A percentile compares a stretch with the other conserved stretches of the same genome.
Evolutionary conservation across 225 moss, liverwort and hornwort genomes (phyloP).

Genomic region (Polytrichum commune): DNA sequence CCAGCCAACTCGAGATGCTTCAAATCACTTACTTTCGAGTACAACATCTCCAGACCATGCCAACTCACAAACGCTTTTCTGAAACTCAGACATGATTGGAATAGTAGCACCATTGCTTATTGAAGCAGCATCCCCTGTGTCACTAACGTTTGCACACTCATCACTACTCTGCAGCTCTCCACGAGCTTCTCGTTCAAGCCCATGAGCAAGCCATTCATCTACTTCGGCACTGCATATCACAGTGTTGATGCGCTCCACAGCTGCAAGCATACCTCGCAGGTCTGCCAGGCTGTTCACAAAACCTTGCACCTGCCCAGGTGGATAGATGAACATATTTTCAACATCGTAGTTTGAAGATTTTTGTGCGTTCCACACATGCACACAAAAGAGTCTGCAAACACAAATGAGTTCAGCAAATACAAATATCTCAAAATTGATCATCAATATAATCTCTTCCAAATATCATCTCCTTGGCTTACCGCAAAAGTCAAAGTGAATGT

Average conservation of each 20-base stretch:
- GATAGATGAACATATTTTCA: slow-evolving; percentile 1
- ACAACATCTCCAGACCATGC: slow-evolving; percentile 95
- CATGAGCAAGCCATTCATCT: slow-evolving; percentile 90
- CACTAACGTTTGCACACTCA: slow-evolving; percentile 41
- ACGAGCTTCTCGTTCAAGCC: slow-evolving; percentile 74
- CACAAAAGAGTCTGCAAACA: neutral
- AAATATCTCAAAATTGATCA: neutral
- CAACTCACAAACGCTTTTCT: slow-evolving; percentile 67
- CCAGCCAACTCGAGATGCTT: neutral
- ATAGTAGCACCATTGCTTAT: slow-evolving; percentile 31
- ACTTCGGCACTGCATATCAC: slow-evolving; percentile 75
- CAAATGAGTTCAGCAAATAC: neutral
- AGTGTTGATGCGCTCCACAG: slow-evolving; percentile 75
- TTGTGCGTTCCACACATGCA: neutral
- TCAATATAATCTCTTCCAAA: neutral
- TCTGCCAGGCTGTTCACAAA: slow-evolving; percentile 94
- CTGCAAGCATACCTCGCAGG: slow-evolving; percentile 71
- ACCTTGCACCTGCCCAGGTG: slow-evolving; percentile 80
- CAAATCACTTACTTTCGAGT: slow-evolving; percentile 65
- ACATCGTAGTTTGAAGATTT: neutral
- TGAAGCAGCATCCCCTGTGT: slow-evolving; percentile 27
- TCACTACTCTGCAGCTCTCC: slow-evolving; percentile 55
- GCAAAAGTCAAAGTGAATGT: slow-evolving; percentile 98
- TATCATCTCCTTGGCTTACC: slow-evolving; percentile 37
- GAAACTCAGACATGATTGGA: slow-evolving; percentile 37